These are phyloP conservation scores for Pichia sp. DNA, from an alignment of 1,139 yeast genomes.

Conservation along the genomic window DNA sequence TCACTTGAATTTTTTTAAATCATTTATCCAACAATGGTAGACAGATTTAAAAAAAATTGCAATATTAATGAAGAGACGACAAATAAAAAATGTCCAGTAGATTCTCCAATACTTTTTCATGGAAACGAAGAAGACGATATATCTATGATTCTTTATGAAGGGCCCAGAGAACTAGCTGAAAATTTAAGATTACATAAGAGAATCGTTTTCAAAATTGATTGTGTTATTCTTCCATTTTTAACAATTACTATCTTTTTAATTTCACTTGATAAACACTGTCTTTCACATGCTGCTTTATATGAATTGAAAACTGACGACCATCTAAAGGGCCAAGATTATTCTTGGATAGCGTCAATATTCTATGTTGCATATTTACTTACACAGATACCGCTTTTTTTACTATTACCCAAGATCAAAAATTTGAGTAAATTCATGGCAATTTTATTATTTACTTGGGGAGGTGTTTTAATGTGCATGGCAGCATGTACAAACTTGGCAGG, in stretches of 20 bases:
- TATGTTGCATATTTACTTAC: conserved; percentile 47
- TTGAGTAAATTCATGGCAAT: conserved; percentile 34
- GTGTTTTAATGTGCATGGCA: conserved; percentile 36
- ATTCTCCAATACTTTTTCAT: too few relatives aligned
- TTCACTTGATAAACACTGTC: conserved; percentile 21
- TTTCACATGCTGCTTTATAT: conserved; percentile 21
- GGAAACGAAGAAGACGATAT: too few relatives aligned
- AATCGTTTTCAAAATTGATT: conserved; percentile 9
- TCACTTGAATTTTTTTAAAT: too few relatives aligned
- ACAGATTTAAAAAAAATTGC: too few relatives aligned
- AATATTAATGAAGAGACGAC: too few relatives aligned
- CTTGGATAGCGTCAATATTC: conserved; percentile 52
- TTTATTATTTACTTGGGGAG: conserved; percentile 45
- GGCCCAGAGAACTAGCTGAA: background rate
- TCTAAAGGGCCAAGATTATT: conserved; percentile 18
- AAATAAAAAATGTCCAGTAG: too few relatives aligned
- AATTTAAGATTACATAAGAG: conserved; percentile 7
- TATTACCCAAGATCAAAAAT: conserved; percentile 43
- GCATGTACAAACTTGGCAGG: conserved; percentile 34
- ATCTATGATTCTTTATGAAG: too few relatives aligned
- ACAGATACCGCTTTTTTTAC: conserved; percentile 40
- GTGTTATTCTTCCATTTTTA: conserved; percentile 4
- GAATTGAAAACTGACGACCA: conserved; percentile 15
- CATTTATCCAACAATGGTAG: too few relatives aligned
- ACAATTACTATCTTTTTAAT: conserved; percentile 4